Evolutionary conservation across 129 eudicot species (phyloP).

Genomic region (Tagetes patula): DNA sequence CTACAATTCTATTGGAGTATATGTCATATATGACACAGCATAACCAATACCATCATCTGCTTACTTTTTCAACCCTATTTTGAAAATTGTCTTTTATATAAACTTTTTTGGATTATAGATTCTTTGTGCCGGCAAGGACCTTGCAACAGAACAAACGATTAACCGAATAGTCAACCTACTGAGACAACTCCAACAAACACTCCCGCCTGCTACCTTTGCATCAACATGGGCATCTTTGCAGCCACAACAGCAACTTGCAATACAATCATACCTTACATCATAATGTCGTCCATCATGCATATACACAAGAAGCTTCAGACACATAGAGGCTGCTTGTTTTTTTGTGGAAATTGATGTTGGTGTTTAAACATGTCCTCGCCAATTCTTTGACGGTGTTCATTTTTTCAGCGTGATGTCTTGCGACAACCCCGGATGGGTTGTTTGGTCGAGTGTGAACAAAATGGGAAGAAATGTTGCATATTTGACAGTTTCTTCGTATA

Average conservation of each 20-base stretch:
- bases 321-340: constrained; percentile 11
- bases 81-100: neutral
- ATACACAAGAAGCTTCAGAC: constrained; percentile 19
- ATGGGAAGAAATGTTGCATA: constrained; percentile 31
- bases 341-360: constrained; percentile 31
- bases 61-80: constrained; percentile 17
- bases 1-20: constrained; percentile 23
- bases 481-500: constrained; percentile 37
- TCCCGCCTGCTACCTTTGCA: constrained; percentile 78
- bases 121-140: constrained; percentile 89
- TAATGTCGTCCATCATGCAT: constrained; percentile 24
- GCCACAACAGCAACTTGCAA: constrained; percentile 90
- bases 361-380: constrained; percentile 26
- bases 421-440: constrained; percentile 45
- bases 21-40: constrained; percentile 11
- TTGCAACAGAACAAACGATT: constrained; percentile 87
- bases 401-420: constrained; percentile 40
- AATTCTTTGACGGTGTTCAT: constrained; percentile 56
- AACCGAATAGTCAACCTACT: constrained; percentile 76
- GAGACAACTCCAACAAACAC: constrained; percentile 91
- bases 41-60: constrained; percentile 11
- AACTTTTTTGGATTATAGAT: constrained; percentile 44
- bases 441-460: constrained; percentile 53
- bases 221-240: constrained; percentile 89
- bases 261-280: constrained; percentile 79